Conservation (phyloP, 768 basidiomycete species). For the Mycena capillaripes region DNA sequence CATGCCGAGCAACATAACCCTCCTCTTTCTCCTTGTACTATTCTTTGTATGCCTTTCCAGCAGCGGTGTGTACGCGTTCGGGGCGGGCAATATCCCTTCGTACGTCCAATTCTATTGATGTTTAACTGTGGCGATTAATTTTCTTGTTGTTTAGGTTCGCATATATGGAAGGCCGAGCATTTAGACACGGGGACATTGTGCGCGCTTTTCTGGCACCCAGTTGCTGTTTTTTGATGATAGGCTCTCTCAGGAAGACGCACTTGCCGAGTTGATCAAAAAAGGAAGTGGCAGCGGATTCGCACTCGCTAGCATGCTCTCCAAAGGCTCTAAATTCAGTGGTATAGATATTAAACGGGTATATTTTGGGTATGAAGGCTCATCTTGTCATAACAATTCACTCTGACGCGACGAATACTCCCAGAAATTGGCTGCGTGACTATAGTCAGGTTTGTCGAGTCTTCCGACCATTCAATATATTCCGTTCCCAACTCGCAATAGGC, state of each 20-base stretch:
- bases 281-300: constrained; percentile 69
- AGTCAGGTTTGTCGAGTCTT: constrained; percentile 64
- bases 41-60: constrained; percentile 69
- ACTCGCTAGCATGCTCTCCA: constrained; percentile 68
- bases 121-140: constrained; percentile 30
- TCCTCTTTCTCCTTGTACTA: constrained; percentile 62
- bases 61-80: constrained; percentile 79
- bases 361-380: constrained; percentile 68
- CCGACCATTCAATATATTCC: neutral
- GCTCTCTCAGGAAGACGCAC: constrained; percentile 71
- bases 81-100: constrained; percentile 91
- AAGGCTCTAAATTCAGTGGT: constrained; percentile 79
- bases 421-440: constrained; percentile 93
- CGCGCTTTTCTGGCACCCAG: constrained; percentile 40
- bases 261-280: constrained; percentile 72
- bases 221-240: constrained; percentile 41
- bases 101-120: constrained; percentile 47
- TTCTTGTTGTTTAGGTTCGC: constrained; percentile 66
- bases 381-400: neutral
- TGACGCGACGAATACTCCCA: constrained; percentile 40
- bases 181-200: constrained; percentile 92
- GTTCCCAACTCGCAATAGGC: constrained; percentile 59
- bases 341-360: constrained; percentile 90
- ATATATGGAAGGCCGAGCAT: constrained; percentile 88
- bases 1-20: constrained; percentile 52